phyloP scores from a whole-genome alignment of 345 rosid species.

The Lumnitzera racemosa region DNA sequence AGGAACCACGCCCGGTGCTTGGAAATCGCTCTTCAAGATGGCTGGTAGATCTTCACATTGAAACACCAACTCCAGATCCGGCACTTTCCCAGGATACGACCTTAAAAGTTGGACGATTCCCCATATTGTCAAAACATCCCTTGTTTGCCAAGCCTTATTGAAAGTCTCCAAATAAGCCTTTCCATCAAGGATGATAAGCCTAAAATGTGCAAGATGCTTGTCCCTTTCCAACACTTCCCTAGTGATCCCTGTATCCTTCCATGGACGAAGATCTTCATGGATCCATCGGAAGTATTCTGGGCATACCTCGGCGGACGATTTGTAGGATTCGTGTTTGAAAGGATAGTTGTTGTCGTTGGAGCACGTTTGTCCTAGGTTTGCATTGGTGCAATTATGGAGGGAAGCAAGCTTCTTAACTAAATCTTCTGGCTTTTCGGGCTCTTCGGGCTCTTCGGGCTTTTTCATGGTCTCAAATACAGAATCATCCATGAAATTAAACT shows the following conservation, averaged over 20 bases:
- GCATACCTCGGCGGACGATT: conserved; percentile 7
- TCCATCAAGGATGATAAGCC: conserved; percentile 26
- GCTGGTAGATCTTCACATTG: conserved; percentile 27
- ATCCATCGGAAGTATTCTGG: conserved; percentile 13
- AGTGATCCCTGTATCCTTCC: conserved; percentile 24
- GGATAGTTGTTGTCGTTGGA: neutral
- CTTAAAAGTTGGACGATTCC: conserved; percentile 32
- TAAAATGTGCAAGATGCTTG: conserved; percentile 17
- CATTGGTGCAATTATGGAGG: conserved; percentile 3
- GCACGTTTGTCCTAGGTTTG: conserved; percentile 1
- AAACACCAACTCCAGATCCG: conserved; percentile 31
- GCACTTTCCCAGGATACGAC: conserved; percentile 25
- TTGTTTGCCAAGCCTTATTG: conserved; percentile 19
- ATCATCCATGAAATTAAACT: neutral
- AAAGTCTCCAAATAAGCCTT: conserved; percentile 26
- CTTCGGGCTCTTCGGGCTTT: neutral
- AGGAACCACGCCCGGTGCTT: conserved; percentile 1
- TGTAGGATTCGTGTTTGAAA: neutral
- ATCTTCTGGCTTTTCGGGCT: neutral
- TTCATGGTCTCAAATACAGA: neutral
- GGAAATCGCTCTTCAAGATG: conserved; percentile 12
- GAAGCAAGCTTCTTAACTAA: too few relatives aligned
- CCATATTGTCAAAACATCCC: conserved; percentile 32
- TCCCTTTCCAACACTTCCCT: conserved; percentile 18
- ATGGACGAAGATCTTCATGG: conserved; percentile 37